Base-by-base conservation (phyloP, 2,329 filamentous ascomycete genomes). In the Ascochyta clinopodiicola region DNA sequence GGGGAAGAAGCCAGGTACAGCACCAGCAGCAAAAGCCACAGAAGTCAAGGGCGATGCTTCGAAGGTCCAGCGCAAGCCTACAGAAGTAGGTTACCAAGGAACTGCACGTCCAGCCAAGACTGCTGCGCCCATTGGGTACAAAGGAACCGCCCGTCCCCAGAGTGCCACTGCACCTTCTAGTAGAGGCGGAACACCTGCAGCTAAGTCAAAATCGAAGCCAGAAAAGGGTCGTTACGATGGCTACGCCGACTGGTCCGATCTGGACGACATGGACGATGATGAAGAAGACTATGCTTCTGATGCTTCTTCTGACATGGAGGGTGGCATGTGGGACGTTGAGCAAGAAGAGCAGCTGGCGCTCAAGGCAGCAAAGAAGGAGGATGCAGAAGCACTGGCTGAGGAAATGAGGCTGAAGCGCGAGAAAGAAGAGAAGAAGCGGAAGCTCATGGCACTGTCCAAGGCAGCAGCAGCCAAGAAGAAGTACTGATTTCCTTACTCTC, bases 291-390 rank as follows among this genome's bases (percentile, higher is more conserved):
- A 90, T 60, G 82, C 79, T 2, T 87, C 86, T 0, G 88, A 89
- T 50, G 85, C 72, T 6, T 89, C 87, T 5, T 91, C 88, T 6
- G 90, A 91, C 65, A 92, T 92, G 88, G 89, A 92, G 72, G 90
- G 88, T 2, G 89, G 88, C 31, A 72, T 88, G 34, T 88, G 87
- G 57, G 89, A 92, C 63, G 84, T 93, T 47, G 88, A 92, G 57
- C 78, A 82, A 32, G 90, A 94, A 72, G 90, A 94, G 71, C 78
- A 80, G 42, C 70, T 78, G 44, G 88, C 89, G 2, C 83, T 88
- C 56, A 75, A 78, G 27, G 80, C 82, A 50, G 90, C 89, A 22
- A 84, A 84, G 39, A 81, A 82, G 42, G 90, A 93, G 70, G 90
- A 93, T 64, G 79, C 83, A 17, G 79, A 85, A 62, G 86, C 89